Percentiles rank a stretch among this genome's conserved stretches.
These are phyloP conservation scores for Leccinum disarticulatum DNA, from an alignment of 768 basidiomycete species.

Conservation along the genomic window DNA sequence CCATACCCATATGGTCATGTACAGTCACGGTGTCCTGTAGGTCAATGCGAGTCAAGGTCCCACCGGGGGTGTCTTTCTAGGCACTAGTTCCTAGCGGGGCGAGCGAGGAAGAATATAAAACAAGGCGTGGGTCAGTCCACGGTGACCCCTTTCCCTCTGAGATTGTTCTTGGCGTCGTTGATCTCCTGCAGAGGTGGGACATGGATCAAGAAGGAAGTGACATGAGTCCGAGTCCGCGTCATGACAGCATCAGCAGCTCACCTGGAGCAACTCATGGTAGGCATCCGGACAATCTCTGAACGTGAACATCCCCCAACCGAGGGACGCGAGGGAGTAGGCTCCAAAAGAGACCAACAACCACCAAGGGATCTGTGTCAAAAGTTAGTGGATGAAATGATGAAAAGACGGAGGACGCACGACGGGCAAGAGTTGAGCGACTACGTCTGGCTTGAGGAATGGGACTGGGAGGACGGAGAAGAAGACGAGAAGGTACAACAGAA, in stretches of 20 bases:
- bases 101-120: neutral
- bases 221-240: neutral
- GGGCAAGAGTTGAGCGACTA: constrained; percentile 9
- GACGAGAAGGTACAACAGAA: constrained; percentile 52
- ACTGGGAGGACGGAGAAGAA: constrained; percentile 13
- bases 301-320: constrained; percentile 72
- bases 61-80: neutral
- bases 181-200: constrained; percentile 50
- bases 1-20: no score
- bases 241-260: constrained; percentile 19
- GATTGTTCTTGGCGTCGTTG: constrained; percentile 52
- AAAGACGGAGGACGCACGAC: constrained; percentile 36
- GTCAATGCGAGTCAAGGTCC: neutral
- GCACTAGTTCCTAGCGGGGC: no score
- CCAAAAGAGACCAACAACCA: constrained; percentile 81
- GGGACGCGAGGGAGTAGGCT: constrained; percentile 72
- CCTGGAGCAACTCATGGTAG: constrained; percentile 63
- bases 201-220: neutral
- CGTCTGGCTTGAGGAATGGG: constrained; percentile 12
- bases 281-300: constrained; percentile 81
- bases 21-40: neutral
- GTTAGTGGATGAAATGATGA: constrained; percentile 42
- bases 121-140: constrained; percentile 45
- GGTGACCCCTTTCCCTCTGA: constrained; percentile 57
- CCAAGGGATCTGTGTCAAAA: constrained; percentile 62